Base-by-base conservation (phyloP, 768 basidiomycete genomes). In the Rhodotorula kratochvilovae region DNA sequence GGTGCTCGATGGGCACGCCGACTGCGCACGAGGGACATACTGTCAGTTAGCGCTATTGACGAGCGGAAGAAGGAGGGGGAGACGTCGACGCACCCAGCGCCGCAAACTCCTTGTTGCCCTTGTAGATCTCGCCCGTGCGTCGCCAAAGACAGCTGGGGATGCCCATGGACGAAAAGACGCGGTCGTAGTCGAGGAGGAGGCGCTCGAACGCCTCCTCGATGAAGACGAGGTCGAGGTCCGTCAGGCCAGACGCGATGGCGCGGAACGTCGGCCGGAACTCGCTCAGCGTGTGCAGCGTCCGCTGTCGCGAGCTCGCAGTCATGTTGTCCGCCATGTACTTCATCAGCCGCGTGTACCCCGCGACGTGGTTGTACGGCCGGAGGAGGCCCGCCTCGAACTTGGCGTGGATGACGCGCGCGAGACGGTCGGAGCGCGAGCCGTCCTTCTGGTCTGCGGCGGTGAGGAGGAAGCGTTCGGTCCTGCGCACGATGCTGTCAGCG, bases 131-230 rank as follows among this genome's bases (percentile, higher is more conserved):
- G 45, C 95, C 95, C 5, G 95, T 99, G 59, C 95, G 84, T 36
- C 94, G 85, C 95, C 95, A 98, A 12, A 97, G 85, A 75, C 95
- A 99, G 0, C 93, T 93, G 0, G 95, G 95, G 7, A 98, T 92
- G 45, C 92, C 93, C 89, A 99, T 97, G 0, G 91, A 92, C 63
- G 89, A 88, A 81, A 92, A 91, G 23, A 90, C 71, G 39, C 92
- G 89, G 79, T 97, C 95, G 73, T 97, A 97, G 78, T 96, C 93
- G 31, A 98, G 86, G 67, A 99, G 84, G 70, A 97, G 84, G 2
- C 94, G 89, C 80, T 99, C 95, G 77, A 98, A 97, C 0, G 90
- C 93, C 81, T 98, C 95, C 80, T 98, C 95, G 77, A 99, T 94
- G 80, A 96, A 95, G 21, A 98, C 90, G 36, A 96, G 85, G 80